These are phyloP conservation scores for Rhizopogon sp. DNA, from an alignment of 768 basidiomycete species.

Conservation along the genomic window DNA sequence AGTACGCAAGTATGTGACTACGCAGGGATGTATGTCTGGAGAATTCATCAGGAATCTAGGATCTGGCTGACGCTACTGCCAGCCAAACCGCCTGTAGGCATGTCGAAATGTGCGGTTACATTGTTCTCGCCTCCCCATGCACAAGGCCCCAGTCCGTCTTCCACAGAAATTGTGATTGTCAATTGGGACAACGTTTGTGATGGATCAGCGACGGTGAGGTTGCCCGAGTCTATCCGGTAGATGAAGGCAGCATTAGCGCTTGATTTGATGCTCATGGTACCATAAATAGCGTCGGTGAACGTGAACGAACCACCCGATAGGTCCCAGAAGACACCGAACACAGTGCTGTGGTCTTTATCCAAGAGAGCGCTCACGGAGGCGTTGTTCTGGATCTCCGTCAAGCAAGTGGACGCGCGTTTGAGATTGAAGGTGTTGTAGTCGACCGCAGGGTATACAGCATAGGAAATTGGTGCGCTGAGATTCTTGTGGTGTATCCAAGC, in stretches of 20 bases:
- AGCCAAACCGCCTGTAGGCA: constrained; percentile 42
- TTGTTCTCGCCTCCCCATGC: constrained; percentile 11
- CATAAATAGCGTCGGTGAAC: constrained; percentile 23
- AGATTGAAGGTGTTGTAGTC: constrained; percentile 31
- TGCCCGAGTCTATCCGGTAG: constrained; percentile 36
- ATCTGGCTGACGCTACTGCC: constrained; percentile 42
- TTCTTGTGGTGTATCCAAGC: constrained; percentile 52
- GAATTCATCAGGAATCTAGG: background rate
- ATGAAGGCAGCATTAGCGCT: constrained; percentile 41
- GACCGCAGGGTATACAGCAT: constrained; percentile 53
- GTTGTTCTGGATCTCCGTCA: constrained; percentile 44
- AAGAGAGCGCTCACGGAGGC: constrained; percentile 43
- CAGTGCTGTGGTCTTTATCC: constrained; percentile 35
- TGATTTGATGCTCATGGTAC: constrained; percentile 29
- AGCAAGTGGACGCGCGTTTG: constrained; percentile 27
- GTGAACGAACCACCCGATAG: constrained; percentile 36
- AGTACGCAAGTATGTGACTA: background rate
- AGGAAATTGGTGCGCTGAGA: constrained; percentile 35
- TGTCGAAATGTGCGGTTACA: constrained; percentile 30
- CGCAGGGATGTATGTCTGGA: background rate
- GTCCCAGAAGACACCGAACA: constrained; percentile 57
- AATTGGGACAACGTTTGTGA: constrained; percentile 44
- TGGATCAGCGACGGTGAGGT: constrained; percentile 59
- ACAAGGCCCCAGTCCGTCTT: constrained; percentile 9
- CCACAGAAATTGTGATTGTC: constrained; percentile 31